Conservation (phyloP, 768 basidiomycete genomes). For the Trametopsis cervina region DNA sequence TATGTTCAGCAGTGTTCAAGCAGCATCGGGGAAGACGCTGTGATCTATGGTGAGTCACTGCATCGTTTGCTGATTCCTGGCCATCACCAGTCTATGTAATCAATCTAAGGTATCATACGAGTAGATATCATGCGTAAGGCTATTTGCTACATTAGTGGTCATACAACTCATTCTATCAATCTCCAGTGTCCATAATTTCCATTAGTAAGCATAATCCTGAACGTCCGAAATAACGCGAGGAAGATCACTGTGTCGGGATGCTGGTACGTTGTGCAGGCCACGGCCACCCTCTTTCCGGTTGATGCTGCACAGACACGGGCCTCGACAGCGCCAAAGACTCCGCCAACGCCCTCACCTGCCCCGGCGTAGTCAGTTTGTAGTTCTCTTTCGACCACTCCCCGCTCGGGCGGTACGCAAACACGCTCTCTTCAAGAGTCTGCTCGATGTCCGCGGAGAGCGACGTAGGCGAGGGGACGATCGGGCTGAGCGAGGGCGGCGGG, state of each 20-base stretch:
- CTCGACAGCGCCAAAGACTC: constrained; percentile 6
- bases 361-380: constrained; percentile 11
- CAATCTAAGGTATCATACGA: too few species aligned
- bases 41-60: too few species aligned
- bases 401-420: constrained; percentile 10
- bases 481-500: constrained; percentile 11
- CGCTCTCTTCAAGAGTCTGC: constrained; percentile 10
- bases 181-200: too few species aligned
- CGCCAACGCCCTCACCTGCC: constrained; percentile 11
- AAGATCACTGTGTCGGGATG: neutral
- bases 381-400: constrained; percentile 13
- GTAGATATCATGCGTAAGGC: too few species aligned
- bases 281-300: constrained; percentile 4
- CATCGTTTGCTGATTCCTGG: too few species aligned
- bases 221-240: too few species aligned
- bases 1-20: too few species aligned
- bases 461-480: constrained; percentile 8
- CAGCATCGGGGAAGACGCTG: too few species aligned
- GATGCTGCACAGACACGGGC: neutral
- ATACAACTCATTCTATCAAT: too few species aligned
- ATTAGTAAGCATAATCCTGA: too few species aligned
- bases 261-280: constrained; percentile 2
- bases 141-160: too few species aligned
- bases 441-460: constrained; percentile 11
- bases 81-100: too few species aligned